Evolutionary conservation across 306 rosid species (phyloP).

Genomic region (Inga leiocalycina): DNA sequence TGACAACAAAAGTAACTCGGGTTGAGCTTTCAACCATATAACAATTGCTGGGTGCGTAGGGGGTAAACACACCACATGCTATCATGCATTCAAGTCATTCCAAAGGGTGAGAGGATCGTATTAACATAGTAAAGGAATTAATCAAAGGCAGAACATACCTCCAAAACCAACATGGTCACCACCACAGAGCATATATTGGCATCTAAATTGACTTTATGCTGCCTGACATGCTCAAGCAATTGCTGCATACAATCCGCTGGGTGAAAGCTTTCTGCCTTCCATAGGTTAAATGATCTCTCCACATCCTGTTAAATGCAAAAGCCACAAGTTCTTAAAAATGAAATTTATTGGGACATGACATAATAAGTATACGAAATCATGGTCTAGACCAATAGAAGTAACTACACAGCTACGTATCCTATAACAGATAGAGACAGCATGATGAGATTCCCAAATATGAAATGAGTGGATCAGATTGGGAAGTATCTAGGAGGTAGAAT

Average conservation of each 20-base stretch:
- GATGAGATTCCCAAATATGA: background rate
- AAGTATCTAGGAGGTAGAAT: background rate
- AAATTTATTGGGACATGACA: background rate
- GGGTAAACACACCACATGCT: slow-evolving; percentile 3
- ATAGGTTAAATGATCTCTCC: slow-evolving; percentile 56
- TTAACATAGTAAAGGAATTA: slow-evolving; percentile 3
- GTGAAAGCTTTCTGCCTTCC: slow-evolving; percentile 50
- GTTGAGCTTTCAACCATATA: slow-evolving; percentile 16
- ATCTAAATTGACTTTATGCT: slow-evolving; percentile 68
- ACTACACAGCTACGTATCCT: slow-evolving; percentile 9
- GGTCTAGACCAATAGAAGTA: background rate
- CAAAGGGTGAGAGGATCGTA: background rate
- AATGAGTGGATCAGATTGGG: background rate
- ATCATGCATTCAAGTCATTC: slow-evolving; percentile 20
- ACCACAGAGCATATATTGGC: slow-evolving; percentile 74
- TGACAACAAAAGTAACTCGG: background rate
- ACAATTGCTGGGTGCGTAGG: background rate
- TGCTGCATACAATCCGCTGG: slow-evolving; percentile 73
- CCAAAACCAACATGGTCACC: slow-evolving; percentile 86
- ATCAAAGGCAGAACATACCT: slow-evolving; percentile 49
- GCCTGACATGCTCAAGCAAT: slow-evolving; percentile 79
- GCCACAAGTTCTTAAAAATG: background rate
- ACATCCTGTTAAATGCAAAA: slow-evolving; percentile 56
- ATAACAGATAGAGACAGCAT: slow-evolving; percentile 1
- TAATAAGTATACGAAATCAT: background rate